Conservation (phyloP, 768 basidiomycete species). For the Pisolithus albus region DNA sequence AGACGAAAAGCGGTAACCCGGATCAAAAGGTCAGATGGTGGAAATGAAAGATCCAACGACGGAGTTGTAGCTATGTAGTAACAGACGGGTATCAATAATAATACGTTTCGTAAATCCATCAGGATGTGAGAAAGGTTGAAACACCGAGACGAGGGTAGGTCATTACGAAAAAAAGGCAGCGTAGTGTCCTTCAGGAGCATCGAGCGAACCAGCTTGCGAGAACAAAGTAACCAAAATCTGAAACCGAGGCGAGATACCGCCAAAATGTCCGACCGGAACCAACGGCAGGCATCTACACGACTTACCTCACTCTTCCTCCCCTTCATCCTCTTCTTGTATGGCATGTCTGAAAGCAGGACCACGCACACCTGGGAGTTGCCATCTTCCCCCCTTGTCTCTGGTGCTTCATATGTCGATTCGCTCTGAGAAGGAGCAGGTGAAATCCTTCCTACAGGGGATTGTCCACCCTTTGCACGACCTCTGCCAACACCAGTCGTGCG, state of each 20-base stretch:
- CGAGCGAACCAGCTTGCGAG: not conserved
- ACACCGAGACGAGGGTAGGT: not conserved
- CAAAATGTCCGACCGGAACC: not conserved
- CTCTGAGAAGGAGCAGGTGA: conserved; percentile 47
- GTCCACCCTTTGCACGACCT: conserved; percentile 43
- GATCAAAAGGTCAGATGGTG: too few species aligned
- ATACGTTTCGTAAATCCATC: not conserved
- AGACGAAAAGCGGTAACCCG: too few species aligned
- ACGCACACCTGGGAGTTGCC: conserved; percentile 64
- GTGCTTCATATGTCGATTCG: conserved; percentile 42
- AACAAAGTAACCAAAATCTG: not conserved
- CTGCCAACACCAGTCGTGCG: conserved; percentile 20
- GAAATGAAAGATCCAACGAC: not conserved
- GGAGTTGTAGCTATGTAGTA: not conserved
- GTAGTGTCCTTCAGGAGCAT: not conserved
- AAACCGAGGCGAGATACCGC: not conserved
- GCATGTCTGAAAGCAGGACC: conserved; percentile 65
- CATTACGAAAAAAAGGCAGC: not conserved
- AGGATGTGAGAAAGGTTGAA: not conserved
- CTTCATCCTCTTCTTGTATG: conserved; percentile 85
- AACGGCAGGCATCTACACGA: not conserved
- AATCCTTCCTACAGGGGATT: conserved; percentile 53
- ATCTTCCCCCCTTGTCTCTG: conserved; percentile 49
- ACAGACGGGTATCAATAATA: not conserved
- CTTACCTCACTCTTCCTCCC: conserved; percentile 53